Base-by-base conservation (phyloP, 129 eudicot species). In the Cynara cardunculus region DNA sequence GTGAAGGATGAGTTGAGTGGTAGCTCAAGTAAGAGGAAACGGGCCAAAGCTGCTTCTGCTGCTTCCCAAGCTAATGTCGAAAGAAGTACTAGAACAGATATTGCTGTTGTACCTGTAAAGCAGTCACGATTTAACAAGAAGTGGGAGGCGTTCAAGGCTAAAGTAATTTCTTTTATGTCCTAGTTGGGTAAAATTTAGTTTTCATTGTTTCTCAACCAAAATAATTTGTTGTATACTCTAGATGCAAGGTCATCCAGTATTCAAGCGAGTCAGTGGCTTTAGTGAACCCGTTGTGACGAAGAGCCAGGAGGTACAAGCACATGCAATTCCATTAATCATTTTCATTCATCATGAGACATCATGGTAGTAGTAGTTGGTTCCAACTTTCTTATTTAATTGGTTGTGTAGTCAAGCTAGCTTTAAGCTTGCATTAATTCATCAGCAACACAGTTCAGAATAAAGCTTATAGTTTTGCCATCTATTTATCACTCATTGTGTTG, bases 1-100 rank as follows among this genome's bases (percentile, higher is more conserved):
- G 95, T 96, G 73, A 92, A 88, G 86, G 99, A 96, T 69, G 99
- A 96, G 82, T 80, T 96, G 78, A 89, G 79, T 77, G 94, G 96
- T 72, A 88, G 85, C 59, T 82, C 95, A 75, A 89, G 78, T 71
- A 90, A 78, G 84, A 92, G 93, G 78, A 92, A 88, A 83, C 87
- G 88, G 35, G 85, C 89, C 32, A 88, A 87, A 77, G 85, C 86
- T 21, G 84, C 90, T 78, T 82, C 95, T 59, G 64, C 89, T 19
- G 72, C 85, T 35, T 67, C 97, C 12, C 82, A 87, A 16, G 86
- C 90, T 28, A 88, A 92, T 24, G 82, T 85, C 71, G 98, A 92
- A 84, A 88, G 70, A 86, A 96, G 99, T 83, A 83, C 89, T 5
- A 88, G 93, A 79, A 92, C 95, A 75, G 99, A 93, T 75, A 34